Conservation (phyloP, 805 yeast genomes). For the Millerozyma acaciae region DNA sequence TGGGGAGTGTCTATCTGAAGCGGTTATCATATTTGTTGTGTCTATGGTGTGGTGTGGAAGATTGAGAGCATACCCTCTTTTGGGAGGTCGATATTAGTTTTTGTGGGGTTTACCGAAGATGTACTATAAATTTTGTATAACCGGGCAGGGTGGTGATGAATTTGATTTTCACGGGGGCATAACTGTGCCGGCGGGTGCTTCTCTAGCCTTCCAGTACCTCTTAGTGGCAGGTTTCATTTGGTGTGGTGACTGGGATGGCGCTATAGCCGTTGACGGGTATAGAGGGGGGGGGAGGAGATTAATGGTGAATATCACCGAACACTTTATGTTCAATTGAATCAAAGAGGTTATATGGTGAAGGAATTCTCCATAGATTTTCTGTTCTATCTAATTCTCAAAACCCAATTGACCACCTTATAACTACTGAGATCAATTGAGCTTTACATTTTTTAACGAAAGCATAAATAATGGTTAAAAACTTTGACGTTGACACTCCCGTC, state of each 20-base stretch:
- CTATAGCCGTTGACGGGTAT: conserved; percentile 4
- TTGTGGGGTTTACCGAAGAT: conserved; percentile 3
- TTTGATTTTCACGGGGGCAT: background rate
- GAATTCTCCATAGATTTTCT: conserved; percentile 2
- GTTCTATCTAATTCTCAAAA: background rate
- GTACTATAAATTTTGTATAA: conserved; percentile 1
- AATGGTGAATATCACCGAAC: too few relatives aligned
- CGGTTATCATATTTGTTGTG: background rate
- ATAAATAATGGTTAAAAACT: conserved; percentile 3
- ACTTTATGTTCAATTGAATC: background rate
- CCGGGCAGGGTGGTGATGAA: conserved; percentile 1
- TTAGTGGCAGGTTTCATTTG: conserved; percentile 1
- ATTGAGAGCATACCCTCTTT: background rate
- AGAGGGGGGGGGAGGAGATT: too few relatives aligned
- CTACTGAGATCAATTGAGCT: conserved; percentile 1
- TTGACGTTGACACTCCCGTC: conserved; percentile 3
- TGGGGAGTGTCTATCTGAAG: background rate
- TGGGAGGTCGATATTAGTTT: conserved; percentile 1
- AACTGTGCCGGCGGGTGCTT: background rate
- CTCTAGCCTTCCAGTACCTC: background rate
- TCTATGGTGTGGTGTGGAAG: too few relatives aligned
- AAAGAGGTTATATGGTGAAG: background rate
- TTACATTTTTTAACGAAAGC: background rate
- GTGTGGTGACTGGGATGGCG: background rate
- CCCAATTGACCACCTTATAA: conserved; percentile 1